phyloP scores from a whole-genome alignment of 164 flowering plant species.

The Vitis cinerea region DNA sequence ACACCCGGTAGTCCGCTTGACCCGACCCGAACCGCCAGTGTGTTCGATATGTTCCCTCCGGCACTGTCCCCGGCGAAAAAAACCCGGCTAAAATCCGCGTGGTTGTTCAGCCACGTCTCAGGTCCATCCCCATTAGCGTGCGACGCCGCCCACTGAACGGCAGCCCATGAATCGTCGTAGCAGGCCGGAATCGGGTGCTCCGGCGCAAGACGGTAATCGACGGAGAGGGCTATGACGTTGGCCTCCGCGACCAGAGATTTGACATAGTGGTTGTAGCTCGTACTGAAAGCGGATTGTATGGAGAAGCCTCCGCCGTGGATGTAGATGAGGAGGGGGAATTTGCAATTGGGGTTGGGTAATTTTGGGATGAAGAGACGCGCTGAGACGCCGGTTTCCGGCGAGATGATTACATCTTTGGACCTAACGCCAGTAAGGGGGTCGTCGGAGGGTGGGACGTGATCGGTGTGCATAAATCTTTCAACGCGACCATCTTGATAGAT shows the following conservation, averaged over 20 bases:
- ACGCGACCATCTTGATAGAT: slow-evolving; percentile 28
- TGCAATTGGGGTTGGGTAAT: slow-evolving; percentile 3
- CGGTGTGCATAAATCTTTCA: slow-evolving; percentile 10
- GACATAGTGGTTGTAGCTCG: slow-evolving; percentile 17
- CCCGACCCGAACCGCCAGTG: slow-evolving; percentile 18
- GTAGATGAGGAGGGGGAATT: slow-evolving; percentile 33
- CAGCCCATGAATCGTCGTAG: slow-evolving; percentile 46
- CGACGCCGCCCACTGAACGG: slow-evolving; percentile 25
- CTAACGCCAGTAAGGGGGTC: slow-evolving; percentile 25
- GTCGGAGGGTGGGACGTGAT: slow-evolving; percentile 9
- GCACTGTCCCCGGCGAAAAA: slow-evolving; percentile 35
- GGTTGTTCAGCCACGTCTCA: slow-evolving; percentile 14
- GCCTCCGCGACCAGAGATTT: slow-evolving; percentile 23
- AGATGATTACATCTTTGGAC: slow-evolving; percentile 32
- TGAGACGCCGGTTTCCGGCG: slow-evolving; percentile 18
- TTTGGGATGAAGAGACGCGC: slow-evolving; percentile 43
- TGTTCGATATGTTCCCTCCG: slow-evolving; percentile 36
- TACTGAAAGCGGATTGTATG: slow-evolving; percentile 26
- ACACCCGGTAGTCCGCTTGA: not conserved
- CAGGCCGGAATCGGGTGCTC: slow-evolving; percentile 40
- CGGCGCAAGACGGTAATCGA: slow-evolving; percentile 38
- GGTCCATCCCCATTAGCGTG: slow-evolving; percentile 14
- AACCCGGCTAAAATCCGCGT: slow-evolving; percentile 26
- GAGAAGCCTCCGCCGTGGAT: slow-evolving; percentile 45
- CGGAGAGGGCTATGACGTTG: slow-evolving; percentile 32